A percentile compares a stretch with the other conserved stretches of the same genome.
phyloP scores from a whole-genome alignment of 495 filamentous ascomycete species.

The Aspergillus nanangensis region DNA sequence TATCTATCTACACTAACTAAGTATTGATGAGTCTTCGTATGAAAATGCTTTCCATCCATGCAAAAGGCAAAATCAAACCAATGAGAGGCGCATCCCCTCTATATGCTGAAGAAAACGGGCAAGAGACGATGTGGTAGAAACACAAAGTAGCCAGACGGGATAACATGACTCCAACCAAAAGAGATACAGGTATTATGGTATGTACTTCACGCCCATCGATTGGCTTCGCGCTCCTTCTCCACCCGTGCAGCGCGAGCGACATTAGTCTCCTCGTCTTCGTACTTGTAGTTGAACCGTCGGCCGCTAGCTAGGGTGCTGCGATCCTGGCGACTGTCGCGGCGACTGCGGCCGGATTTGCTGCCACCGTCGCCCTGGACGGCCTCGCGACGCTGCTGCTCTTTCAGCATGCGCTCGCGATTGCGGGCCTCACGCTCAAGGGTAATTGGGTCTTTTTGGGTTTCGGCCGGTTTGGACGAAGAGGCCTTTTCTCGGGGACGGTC shows the following conservation, averaged over 20 bases:
- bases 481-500: conserved; percentile 21
- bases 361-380: conserved; percentile 41
- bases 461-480: conserved; percentile 18
- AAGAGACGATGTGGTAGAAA: too few species aligned
- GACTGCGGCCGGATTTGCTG: conserved; percentile 40
- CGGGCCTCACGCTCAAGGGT: conserved; percentile 72
- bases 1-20: too few species aligned
- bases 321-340: conserved; percentile 51
- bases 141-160: too few species aligned
- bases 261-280: conserved; percentile 52
- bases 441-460: conserved; percentile 60
- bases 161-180: too few species aligned
- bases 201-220: conserved; percentile 22
- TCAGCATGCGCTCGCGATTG: conserved; percentile 69
- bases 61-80: too few species aligned
- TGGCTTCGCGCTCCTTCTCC: conserved; percentile 44
- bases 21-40: too few species aligned
- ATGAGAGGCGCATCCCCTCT: too few species aligned
- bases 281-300: conserved; percentile 52
- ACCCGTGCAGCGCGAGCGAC: conserved; percentile 38
- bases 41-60: too few species aligned
- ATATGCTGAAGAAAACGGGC: too few species aligned
- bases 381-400: conserved; percentile 72
- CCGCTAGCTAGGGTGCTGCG: conserved; percentile 41
- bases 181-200: too few species aligned